phyloP scores from a whole-genome alignment of 2,329 filamentous ascomycete genomes.

The Aspergillus felis region DNA sequence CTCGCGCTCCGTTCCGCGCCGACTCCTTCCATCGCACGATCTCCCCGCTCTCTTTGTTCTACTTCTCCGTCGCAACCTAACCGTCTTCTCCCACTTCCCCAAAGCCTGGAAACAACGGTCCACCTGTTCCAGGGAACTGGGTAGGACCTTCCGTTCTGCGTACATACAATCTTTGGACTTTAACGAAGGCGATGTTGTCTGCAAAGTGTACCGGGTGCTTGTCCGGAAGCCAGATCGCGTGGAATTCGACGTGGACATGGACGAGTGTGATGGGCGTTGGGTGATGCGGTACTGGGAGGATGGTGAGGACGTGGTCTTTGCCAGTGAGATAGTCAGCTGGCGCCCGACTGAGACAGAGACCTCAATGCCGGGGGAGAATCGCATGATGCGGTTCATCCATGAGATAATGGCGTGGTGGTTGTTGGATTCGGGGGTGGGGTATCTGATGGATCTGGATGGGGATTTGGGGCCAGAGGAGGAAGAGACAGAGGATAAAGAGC shows the following conservation, averaged over 20 bases:
- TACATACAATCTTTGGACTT: conserved; percentile 28
- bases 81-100: conserved; percentile 28
- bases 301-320: conserved; percentile 18
- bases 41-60: conserved; percentile 21
- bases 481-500: background rate
- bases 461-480: background rate
- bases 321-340: conserved; percentile 32
- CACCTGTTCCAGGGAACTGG: conserved; percentile 11
- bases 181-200: conserved; percentile 27
- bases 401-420: conserved; percentile 36
- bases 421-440: conserved; percentile 30
- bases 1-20: conserved; percentile 18
- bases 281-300: conserved; percentile 20
- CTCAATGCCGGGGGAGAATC: conserved; percentile 28
- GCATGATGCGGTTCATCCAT: conserved; percentile 27
- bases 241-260: conserved; percentile 28
- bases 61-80: conserved; percentile 33
- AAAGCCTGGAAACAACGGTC: conserved; percentile 27
- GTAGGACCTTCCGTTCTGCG: conserved; percentile 21
- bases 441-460: conserved; percentile 23
- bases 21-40: conserved; percentile 14
- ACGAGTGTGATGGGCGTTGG: conserved; percentile 19
- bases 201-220: conserved; percentile 28
- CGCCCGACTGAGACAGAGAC: conserved; percentile 12
- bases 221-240: conserved; percentile 21